Conservation (phyloP, 2,329 filamentous ascomycete species). For the Beauveria medogensis region DNA sequence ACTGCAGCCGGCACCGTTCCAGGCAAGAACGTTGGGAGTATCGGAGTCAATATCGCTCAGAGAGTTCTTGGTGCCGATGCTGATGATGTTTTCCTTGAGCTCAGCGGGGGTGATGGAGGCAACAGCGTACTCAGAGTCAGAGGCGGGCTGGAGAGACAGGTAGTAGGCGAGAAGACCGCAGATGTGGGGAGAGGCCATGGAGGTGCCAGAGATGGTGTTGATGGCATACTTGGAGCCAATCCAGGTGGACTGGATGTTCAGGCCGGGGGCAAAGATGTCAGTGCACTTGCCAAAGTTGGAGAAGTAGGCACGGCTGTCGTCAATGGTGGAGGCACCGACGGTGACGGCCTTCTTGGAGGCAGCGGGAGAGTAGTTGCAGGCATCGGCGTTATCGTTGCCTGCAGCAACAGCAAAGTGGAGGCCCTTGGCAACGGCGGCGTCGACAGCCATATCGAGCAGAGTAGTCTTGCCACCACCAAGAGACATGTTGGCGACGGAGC, state of each 20-base stretch:
- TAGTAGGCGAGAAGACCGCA: slow-evolving; percentile 95
- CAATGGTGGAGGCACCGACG: slow-evolving; percentile 87
- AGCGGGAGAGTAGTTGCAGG: slow-evolving; percentile 98
- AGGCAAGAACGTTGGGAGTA: slow-evolving; percentile 92
- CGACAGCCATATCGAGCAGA: slow-evolving; percentile 84
- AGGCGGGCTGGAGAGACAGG: slow-evolving; percentile 86
- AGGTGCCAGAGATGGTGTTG: slow-evolving; percentile 99
- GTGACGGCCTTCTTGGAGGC: slow-evolving; percentile 87
- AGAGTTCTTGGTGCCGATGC: slow-evolving; percentile 68
- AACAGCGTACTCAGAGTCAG: slow-evolving; percentile 85
- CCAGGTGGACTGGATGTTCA: slow-evolving; percentile 98
- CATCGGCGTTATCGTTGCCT: slow-evolving; percentile 97
- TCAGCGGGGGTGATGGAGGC: slow-evolving; percentile 85
- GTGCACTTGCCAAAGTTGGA: slow-evolving; percentile 99
- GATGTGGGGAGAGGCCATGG: slow-evolving; percentile 97
- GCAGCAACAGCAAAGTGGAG: slow-evolving; percentile 97
- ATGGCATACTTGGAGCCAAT: slow-evolving; percentile 91
- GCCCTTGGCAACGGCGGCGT: slow-evolving; percentile 84
- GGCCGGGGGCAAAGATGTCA: slow-evolving; percentile 95
- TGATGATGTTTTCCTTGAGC: slow-evolving; percentile 83
- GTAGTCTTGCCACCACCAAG: slow-evolving; percentile 95
- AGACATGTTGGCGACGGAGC: slow-evolving; percentile 98
- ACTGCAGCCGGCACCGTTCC: slow-evolving; percentile 92
- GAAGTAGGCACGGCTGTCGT: slow-evolving; percentile 97
- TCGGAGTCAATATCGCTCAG: slow-evolving; percentile 75